These are phyloP conservation scores for Zea luxurians DNA, from an alignment of 176 grass and related monocot species.

Conservation along the genomic window DNA sequence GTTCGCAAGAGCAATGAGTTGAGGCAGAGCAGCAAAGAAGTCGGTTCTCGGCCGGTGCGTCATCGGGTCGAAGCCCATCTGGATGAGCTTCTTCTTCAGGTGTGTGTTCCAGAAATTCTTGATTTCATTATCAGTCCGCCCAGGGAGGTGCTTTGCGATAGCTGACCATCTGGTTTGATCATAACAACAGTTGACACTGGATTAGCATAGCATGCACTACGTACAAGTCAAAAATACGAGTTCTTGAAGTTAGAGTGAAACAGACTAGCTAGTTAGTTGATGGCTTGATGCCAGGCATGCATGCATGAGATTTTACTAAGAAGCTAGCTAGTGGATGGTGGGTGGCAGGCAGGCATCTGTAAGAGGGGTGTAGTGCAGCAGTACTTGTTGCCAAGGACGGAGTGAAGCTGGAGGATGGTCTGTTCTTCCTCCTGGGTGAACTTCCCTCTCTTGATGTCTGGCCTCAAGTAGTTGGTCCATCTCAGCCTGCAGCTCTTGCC, in stretches of 20 bases:
- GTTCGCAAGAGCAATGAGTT: constrained; percentile 75
- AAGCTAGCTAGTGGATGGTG: not conserved
- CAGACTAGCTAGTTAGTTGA: constrained; percentile 18
- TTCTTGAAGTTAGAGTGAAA: constrained; percentile 7
- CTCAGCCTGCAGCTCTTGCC: constrained; percentile 98
- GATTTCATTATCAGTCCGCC: constrained; percentile 93
- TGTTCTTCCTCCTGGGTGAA: constrained; percentile 88
- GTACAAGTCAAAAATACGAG: not conserved
- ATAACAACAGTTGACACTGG: constrained; percentile 10
- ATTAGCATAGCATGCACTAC: constrained; percentile 24
- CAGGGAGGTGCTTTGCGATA: constrained; percentile 70
- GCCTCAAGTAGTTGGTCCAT: constrained; percentile 95
- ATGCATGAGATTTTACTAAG: not conserved
- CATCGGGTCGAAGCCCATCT: constrained; percentile 98
- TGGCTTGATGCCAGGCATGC: constrained; percentile 23
- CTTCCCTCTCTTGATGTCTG: constrained; percentile 95
- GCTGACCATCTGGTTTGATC: constrained; percentile 81
- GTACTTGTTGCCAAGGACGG: constrained; percentile 94
- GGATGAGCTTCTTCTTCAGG: constrained; percentile 98
- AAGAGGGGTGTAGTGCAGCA: not conserved
- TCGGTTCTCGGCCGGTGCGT: constrained; percentile 87
- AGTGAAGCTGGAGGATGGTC: constrained; percentile 82
- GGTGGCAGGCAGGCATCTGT: not conserved
- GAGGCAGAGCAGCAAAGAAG: constrained; percentile 82
- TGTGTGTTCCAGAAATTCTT: constrained; percentile 99